Evolutionary conservation across 352 stramenopile species (phyloP).

Genomic region (Pythium phragmitis): DNA sequence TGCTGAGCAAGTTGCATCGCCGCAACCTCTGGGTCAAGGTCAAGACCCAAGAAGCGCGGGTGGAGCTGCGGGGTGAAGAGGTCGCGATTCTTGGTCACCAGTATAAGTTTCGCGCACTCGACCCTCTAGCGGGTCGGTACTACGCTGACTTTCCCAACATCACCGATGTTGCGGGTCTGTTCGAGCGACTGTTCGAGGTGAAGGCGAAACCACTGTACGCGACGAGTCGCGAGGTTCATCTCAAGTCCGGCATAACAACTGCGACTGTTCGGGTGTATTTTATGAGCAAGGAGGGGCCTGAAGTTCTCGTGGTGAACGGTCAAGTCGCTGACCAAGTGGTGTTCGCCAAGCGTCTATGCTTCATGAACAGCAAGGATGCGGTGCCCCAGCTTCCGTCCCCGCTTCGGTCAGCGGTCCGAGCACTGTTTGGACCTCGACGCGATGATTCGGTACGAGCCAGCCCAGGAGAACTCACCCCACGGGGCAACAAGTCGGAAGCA

Average conservation of each 20-base stretch:
- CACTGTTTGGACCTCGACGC: conserved; percentile 6
- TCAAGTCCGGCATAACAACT: conserved; percentile 5
- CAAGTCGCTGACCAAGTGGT: conserved; percentile 2
- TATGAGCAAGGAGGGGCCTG: background rate
- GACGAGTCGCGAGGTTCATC: conserved; percentile 2
- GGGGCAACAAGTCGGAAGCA: too few relatives aligned
- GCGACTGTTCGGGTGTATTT: conserved; percentile 3
- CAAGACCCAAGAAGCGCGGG: background rate
- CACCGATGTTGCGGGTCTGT: conserved; percentile 1
- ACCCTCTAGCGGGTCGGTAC: conserved; percentile 2
- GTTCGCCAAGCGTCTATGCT: conserved; percentile 4
- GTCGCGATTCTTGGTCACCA: conserved; percentile 3
- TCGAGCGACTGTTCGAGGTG: conserved; percentile 2
- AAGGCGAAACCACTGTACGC: conserved; percentile 5
- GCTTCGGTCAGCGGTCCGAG: conserved; percentile 7
- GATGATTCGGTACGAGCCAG: too few relatives aligned
- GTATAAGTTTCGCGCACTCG: conserved; percentile 7
- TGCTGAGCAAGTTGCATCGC: conserved; percentile 6
- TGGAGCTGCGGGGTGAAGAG: background rate
- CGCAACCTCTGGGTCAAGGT: conserved; percentile 6
- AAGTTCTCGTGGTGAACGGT: background rate
- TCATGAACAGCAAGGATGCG: conserved; percentile 1
- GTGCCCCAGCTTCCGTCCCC: background rate
- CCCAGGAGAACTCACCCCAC: too few relatives aligned
- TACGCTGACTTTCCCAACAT: background rate